Evolutionary conservation across 2,329 filamentous ascomycete species (phyloP), one percentile per base, ranked within the genome.

Genomic region (Epichloe uncinata): DNA sequence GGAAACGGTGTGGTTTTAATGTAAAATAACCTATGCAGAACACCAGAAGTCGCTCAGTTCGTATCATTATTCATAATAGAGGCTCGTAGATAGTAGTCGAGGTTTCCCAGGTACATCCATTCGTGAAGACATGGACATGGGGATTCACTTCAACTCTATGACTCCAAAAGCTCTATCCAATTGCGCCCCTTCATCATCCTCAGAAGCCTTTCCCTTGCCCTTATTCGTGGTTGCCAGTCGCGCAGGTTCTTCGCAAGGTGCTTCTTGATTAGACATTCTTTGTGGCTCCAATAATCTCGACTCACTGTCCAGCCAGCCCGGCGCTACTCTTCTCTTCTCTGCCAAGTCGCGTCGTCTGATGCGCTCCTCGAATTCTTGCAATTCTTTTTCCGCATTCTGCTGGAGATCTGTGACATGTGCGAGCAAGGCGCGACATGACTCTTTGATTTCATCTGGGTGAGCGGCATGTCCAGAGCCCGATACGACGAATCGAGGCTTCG

Each of bases 381-480:
- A 72, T 49, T 83, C 78, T 36, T 72, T 70, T 54, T 84, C 77
- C 2, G 86, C 86, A 36, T 87, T 82, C 3, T 75, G 73, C 55
- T 83, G 77, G 56, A 87, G 74, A 56, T 81, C 79, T 26, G 79
- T 70, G 12, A 98, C 73, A 66, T 96, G 87, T 1, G 79, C 76
- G 57, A 85, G 81, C 41, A 98, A 76, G 7, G 85, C 82, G 54
- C 78, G 77, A 69, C 91, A 96, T 22, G 87, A 89, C 13, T 81
- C 77, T 18, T 90, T 75, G 60, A 98, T 95, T 57, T 90, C 84
- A 58, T 89, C 81, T 0, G 93, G 89, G 58, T 95, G 87, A 5
- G 90, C 88, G 43, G 88, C 82, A 62, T 90, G 85, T 33, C 85
- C 87, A 0, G 87, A 83, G 11, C 76, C 71, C 3, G 89, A 91